These are phyloP conservation scores for Annulohypoxylon bovei DNA, from an alignment of 495 filamentous ascomycete species.

Conservation along the genomic window DNA sequence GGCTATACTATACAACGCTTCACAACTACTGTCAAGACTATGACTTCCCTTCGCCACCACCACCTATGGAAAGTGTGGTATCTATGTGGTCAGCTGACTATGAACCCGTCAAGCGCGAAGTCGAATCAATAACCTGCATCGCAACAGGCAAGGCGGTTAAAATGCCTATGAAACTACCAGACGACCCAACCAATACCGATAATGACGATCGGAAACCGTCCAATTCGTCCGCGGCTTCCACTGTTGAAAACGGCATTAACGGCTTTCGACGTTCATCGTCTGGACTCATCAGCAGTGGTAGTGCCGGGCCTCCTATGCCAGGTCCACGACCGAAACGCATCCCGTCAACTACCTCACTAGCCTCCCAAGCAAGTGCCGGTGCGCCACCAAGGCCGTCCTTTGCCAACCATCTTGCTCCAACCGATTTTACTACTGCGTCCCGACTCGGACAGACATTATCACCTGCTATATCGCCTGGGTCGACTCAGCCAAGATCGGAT, in stretches of 20 bases:
- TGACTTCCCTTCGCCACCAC: constrained; percentile 77
- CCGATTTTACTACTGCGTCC: constrained; percentile 59
- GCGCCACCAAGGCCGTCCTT: constrained; percentile 27
- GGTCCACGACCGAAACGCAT: constrained; percentile 52
- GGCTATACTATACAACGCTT: constrained; percentile 83
- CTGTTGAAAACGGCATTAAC: constrained; percentile 35
- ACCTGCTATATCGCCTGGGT: constrained; percentile 39
- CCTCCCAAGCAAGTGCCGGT: constrained; percentile 40
- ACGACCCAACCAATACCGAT: constrained; percentile 37
- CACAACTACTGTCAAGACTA: constrained; percentile 79
- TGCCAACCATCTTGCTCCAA: constrained; percentile 51
- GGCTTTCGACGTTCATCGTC: constrained; percentile 47
- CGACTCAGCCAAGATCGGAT: constrained; percentile 52
- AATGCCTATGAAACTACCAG: constrained; percentile 61
- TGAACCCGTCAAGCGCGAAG: constrained; percentile 70
- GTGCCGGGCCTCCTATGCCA: constrained; percentile 24
- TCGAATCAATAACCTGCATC: constrained; percentile 78
- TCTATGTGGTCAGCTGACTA: constrained; percentile 74
- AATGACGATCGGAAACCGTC: constrained; percentile 31
- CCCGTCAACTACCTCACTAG: constrained; percentile 46
- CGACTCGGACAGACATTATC: constrained; percentile 48
- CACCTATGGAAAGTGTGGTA: constrained; percentile 77
- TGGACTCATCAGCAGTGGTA: constrained; percentile 47
- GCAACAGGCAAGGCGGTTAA: constrained; percentile 79
- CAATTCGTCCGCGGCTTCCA: constrained; percentile 27